phyloP scores from a whole-genome alignment of 345 rosid genomes.

The Angophora floribunda region DNA sequence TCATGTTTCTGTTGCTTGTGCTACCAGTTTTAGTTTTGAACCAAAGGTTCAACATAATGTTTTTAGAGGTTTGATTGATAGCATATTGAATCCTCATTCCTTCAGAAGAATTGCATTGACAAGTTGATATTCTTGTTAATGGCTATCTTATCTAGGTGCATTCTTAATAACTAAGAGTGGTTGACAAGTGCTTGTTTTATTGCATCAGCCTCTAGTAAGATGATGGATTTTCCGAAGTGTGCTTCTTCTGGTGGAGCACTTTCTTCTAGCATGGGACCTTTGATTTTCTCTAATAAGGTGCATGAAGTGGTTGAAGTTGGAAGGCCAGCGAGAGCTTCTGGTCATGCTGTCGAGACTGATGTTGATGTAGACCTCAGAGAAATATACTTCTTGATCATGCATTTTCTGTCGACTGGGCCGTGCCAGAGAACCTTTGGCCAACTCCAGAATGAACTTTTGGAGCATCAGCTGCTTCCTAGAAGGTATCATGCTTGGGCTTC shows the following conservation, averaged over 20 bases:
- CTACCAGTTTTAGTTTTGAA: not conserved
- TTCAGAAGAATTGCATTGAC: not conserved
- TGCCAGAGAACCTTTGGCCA: conserved; percentile 57
- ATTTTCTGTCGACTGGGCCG: conserved; percentile 80
- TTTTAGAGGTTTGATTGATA: not conserved
- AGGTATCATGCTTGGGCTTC: conserved; percentile 96
- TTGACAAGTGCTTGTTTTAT: not conserved
- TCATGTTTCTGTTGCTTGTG: not conserved
- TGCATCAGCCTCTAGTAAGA: not conserved
- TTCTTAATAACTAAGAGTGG: not conserved
- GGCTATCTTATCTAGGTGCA: not conserved
- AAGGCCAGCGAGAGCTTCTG: conserved; percentile 25
- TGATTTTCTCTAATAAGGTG: conserved; percentile 21
- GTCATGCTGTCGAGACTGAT: conserved; percentile 21
- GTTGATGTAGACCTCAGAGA: conserved; percentile 70
- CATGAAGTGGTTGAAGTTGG: conserved; percentile 32
- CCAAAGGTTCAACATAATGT: not conserved
- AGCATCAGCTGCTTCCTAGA: conserved; percentile 83
- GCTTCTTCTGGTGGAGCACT: conserved; percentile 27
- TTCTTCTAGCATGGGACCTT: conserved; percentile 38
- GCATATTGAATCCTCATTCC: not conserved
- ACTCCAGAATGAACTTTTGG: conserved; percentile 64
- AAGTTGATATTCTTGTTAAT: not conserved
- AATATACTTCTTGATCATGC: conserved; percentile 85
- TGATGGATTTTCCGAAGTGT: conserved; percentile 52